These are phyloP conservation scores for Chalaropsis thielavioides DNA, from an alignment of 2,329 filamentous ascomycete species.

Conservation along the genomic window DNA sequence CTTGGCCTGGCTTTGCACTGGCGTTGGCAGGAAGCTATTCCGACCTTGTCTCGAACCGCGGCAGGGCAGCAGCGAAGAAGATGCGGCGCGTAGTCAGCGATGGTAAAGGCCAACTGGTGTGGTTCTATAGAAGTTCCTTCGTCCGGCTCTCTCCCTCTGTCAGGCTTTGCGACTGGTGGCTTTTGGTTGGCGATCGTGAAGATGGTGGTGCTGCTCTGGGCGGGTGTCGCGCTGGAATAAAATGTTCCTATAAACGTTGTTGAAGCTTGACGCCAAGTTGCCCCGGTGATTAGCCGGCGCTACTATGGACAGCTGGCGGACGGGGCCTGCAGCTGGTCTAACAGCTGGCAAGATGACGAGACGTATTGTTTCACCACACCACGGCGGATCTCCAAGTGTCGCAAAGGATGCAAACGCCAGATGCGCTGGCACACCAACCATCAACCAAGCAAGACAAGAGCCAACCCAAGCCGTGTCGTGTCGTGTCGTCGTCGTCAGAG, in stretches of 20 bases:
- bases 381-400: neutral
- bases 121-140: neutral
- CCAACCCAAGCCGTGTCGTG: neutral
- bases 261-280: neutral
- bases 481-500: neutral
- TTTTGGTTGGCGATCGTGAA: neutral
- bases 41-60: neutral
- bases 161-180: neutral
- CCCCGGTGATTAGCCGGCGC: slow-evolving; percentile 1
- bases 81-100: neutral
- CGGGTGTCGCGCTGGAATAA: neutral
- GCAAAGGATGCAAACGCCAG: neutral
- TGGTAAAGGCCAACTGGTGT: neutral
- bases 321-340: neutral
- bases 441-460: neutral
- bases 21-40: neutral
- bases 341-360: neutral
- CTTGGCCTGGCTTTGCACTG: neutral
- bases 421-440: neutral
- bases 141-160: neutral
- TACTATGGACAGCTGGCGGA: neutral
- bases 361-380: neutral
- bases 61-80: neutral
- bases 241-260: neutral
- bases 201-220: neutral